These are phyloP conservation scores for Beauveria australis DNA, from an alignment of 2,329 filamentous ascomycete genomes.

Conservation along the genomic window DNA sequence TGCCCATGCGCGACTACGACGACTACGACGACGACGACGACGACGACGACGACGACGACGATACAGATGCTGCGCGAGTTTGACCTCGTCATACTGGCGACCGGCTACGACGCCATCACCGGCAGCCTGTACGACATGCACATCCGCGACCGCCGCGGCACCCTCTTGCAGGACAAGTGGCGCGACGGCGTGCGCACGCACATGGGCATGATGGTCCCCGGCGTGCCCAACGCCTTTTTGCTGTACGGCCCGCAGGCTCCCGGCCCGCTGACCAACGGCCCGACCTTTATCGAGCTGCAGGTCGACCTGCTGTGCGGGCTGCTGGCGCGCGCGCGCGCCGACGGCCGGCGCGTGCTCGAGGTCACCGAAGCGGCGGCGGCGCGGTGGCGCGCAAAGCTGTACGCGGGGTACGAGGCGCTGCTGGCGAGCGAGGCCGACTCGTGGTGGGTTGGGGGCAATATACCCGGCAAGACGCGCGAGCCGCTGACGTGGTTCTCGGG, in stretches of 20 bases:
- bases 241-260: slow-evolving; percentile 20
- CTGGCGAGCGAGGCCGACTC: slow-evolving; percentile 8
- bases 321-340: slow-evolving; percentile 12
- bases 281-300: slow-evolving; percentile 17
- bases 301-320: slow-evolving; percentile 15
- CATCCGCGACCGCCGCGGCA: slow-evolving; percentile 14
- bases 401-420: background rate
- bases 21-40: no score
- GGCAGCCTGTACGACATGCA: slow-evolving; percentile 18
- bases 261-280: slow-evolving; percentile 15
- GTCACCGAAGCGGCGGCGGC: background rate
- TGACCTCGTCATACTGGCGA: slow-evolving; percentile 14
- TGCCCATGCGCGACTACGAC: slow-evolving; percentile 9
- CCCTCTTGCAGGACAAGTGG: slow-evolving; percentile 13
- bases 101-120: slow-evolving; percentile 17
- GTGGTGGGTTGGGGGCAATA: slow-evolving; percentile 14
- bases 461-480: slow-evolving; percentile 13
- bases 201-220: slow-evolving; percentile 17
- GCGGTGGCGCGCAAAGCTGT: background rate
- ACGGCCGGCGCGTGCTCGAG: background rate
- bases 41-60: no score
- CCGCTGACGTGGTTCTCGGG: slow-evolving; percentile 13
- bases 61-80: background rate
- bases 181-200: slow-evolving; percentile 15
- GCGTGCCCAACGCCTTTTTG: slow-evolving; percentile 17